Base-by-base conservation (phyloP, 2,329 filamentous ascomycete genomes). In the Xylaria sp. region DNA sequence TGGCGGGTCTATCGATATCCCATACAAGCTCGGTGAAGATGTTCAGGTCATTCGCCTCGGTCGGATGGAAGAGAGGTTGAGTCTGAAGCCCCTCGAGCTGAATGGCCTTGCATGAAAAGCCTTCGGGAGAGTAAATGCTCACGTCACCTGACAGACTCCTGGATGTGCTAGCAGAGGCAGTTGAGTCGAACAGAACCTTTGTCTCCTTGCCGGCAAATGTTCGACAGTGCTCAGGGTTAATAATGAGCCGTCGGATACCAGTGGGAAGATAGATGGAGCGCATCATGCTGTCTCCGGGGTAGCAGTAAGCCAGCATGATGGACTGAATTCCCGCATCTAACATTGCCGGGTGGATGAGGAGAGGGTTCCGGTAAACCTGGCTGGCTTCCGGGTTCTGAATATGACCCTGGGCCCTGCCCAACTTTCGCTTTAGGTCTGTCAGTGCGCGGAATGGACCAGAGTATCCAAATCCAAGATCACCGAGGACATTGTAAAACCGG, bases 251-350 rank as follows among this genome's bases (percentile, higher is more conserved):
- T 0, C 25, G 4, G 13, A 72, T 69, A 0, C 44, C 39, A 0
- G 63, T 69, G 1, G 70, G 71, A 1, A 73, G 32, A 20, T 71
- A 32, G 6, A 73, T 55, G 1, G 66, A 48, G 2, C 56, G 25
- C n/a, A 73, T 13, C 41, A 18, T 37, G 1, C 57, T 48, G n/a
- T 71, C 71, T 4, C 66, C 60, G 1, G 71, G 71, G 20, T 58
- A 71, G 46, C 63, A 65, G 18, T 58, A 70, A 2, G 71, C 71
- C 2, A 68, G 37, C 23, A 71, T 51, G 12, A 71, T 60, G 3
- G 71, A 39, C 20, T 73, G 71, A 4, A 73, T 58, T 10, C 51
- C 66, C 1, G 57, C 44, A 52, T 73, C 71, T 0, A 73, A 23
- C 12, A 28, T 59, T 0, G 39, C 69, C 10, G 71, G 71, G 1